Percentiles rank a stretch among this genome's conserved stretches.
Conservation (phyloP, 2,329 filamentous ascomycete species). For the Trichoderma pleuroti region DNA sequence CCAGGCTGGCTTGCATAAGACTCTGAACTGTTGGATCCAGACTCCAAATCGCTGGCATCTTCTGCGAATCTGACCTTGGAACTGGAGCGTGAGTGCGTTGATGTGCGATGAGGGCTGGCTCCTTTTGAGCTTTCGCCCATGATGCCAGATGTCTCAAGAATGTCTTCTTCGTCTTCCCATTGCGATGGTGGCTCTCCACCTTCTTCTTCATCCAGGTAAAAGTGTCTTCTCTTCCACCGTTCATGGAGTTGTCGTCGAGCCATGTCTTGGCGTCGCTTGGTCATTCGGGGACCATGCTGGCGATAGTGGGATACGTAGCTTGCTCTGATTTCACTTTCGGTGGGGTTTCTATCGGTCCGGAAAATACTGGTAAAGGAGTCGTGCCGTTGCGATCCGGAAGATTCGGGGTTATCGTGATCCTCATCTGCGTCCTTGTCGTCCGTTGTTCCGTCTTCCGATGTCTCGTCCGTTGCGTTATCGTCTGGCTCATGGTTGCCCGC, state of each 20-base stretch:
- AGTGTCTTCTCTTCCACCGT: conserved; percentile 72
- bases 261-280: conserved; percentile 40
- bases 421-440: conserved; percentile 26
- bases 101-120: conserved; percentile 31
- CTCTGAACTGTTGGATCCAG: conserved; percentile 66
- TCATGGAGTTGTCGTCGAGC: conserved; percentile 59
- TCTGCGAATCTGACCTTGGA: conserved; percentile 78
- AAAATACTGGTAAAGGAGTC: conserved; percentile 16
- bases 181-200: conserved; percentile 62
- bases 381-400: background rate
- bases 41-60: conserved; percentile 65
- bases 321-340: conserved; percentile 41
- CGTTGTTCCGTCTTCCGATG: conserved; percentile 25
- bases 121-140: conserved; percentile 44
- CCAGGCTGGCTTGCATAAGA: conserved; percentile 71
- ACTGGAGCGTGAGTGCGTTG: conserved; percentile 59
- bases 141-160: conserved; percentile 39
- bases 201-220: conserved; percentile 84
- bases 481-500: conserved; percentile 30
- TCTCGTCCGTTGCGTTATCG: conserved; percentile 25
- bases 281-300: conserved; percentile 36
- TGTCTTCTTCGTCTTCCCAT: conserved; percentile 60
- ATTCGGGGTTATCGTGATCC: conserved; percentile 11
- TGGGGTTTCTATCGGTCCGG: conserved; percentile 27
- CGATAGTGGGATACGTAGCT: conserved; percentile 36